These are phyloP conservation scores for Cystofilobasidium bisporidii DNA, from an alignment of 768 basidiomycete species.

Conservation along the genomic window DNA sequence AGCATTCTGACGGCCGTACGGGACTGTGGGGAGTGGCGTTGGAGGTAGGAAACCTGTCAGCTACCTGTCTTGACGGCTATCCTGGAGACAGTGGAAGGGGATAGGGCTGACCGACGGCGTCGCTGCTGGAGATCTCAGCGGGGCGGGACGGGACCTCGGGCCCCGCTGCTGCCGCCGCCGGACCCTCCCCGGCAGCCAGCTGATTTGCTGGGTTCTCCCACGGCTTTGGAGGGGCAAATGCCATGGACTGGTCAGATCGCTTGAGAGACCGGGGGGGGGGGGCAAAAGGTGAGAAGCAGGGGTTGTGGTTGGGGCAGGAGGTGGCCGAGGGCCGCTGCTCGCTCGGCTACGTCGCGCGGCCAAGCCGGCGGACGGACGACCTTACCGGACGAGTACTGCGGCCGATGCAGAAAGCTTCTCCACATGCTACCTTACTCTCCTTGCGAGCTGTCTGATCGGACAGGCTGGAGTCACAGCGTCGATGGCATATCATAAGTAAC, in stretches of 20 bases:
- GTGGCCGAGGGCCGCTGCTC: no score
- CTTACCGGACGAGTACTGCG: no score
- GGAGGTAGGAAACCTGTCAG: no score
- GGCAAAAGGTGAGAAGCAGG: background rate
- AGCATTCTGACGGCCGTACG: constrained; percentile 8
- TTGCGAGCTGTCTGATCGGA: no score
- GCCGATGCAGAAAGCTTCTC: no score
- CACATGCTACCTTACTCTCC: no score
- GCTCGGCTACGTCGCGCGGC: no score
- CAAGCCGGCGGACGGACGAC: no score
- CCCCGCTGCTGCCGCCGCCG: background rate
- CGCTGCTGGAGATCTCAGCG: constrained; percentile 5
- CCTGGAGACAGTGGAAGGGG: background rate
- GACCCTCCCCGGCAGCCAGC: background rate
- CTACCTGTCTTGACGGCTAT: no score
- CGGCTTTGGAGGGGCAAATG: constrained; percentile 23
- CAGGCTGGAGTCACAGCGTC: no score
- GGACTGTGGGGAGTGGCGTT: background rate
- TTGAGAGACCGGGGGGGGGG: background rate
- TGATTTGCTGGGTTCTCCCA: constrained; percentile 19
- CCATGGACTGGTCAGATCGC: no score
- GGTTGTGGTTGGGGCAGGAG: constrained; percentile 1
- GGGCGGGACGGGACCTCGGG: constrained; percentile 18
- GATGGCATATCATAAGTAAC: no score
- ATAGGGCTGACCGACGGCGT: constrained; percentile 9